Base-by-base conservation (phyloP, 2,329 filamentous ascomycete species). In the Metarhizium rileyi region DNA sequence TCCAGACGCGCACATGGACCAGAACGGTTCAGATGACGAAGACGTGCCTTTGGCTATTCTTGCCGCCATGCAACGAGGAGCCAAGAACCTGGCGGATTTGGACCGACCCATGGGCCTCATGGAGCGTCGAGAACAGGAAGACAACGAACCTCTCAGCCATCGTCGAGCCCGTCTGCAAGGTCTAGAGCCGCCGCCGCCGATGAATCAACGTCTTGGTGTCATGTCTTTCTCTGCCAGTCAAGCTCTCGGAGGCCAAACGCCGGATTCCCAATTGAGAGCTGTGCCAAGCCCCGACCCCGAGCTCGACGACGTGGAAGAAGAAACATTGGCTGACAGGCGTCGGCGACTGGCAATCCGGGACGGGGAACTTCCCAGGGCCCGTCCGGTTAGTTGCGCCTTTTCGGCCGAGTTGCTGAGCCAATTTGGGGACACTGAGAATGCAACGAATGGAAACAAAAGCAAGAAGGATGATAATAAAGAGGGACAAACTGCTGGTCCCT, bases 41-140 rank as follows among this genome's bases (percentile, higher is more conserved):
- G 91, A 97, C 58, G 84, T 95, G 1, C 93, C 93, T 0, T 74
- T 98, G 4, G 93, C 86, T 10, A 74, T 97, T 56, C 75, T 98
- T 16, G 82, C 84, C 0, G 75, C 73, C 38, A 80, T 80, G 54
- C 73, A 78, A 7, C 71, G 76, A n/a, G 74, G 75, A 12, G 68
- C 69, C 28, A 67, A 73, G 51, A 71, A 74, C 45, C 65, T 74
- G 52, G 72, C 74, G 50, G 76, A 79, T 67, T 60, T 83, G 55
- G 76, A 82, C 66, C 69, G 81, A 10, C 86, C 87, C 0, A 65
- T 89, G 5, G 87, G 87, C 4, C 66, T 93, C 50, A 83, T 93
- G 73, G 86, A 94, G 62, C 82, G 81, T 58, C 82, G 88, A 44
- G 85, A 94, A 52, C 70, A 93, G 56, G 93, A 98, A 63, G 93